Conservation (phyloP, 129 eudicot genomes). For the Pittosporum tobira region DNA sequence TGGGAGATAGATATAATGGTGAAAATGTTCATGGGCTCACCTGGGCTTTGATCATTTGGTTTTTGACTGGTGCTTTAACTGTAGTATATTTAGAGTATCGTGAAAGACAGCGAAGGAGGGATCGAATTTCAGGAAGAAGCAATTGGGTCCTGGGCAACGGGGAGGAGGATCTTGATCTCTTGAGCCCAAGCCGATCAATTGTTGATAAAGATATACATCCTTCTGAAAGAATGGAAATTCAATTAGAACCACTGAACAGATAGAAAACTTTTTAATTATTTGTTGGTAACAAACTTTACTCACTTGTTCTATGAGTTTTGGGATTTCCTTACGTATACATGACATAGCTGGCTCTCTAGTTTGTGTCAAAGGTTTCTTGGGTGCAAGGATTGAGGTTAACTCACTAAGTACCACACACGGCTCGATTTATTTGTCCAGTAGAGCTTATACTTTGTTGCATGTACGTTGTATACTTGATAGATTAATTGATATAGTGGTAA, state of each 20-base stretch:
- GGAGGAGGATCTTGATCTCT: slow-evolving; percentile 75
- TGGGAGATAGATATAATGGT: slow-evolving; percentile 74
- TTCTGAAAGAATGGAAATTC: slow-evolving; percentile 72
- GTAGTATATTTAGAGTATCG: slow-evolving; percentile 58
- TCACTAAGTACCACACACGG: slow-evolving; percentile 1
- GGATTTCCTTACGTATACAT: neutral
- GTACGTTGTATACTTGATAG: slow-evolving; percentile 24
- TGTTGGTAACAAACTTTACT: slow-evolving; percentile 7
- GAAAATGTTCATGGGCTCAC: slow-evolving; percentile 53
- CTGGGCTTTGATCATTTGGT: slow-evolving; percentile 71
- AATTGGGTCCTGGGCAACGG: slow-evolving; percentile 73
- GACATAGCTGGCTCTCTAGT: neutral
- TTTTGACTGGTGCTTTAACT: slow-evolving; percentile 34
- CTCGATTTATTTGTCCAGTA: slow-evolving; percentile 7
- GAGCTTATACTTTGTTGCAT: slow-evolving; percentile 21
- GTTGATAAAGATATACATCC: slow-evolving; percentile 33
- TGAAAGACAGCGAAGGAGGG: slow-evolving; percentile 31
- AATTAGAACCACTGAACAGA: slow-evolving; percentile 62
- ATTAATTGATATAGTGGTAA: slow-evolving; percentile 26
- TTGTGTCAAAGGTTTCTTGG: slow-evolving; percentile 18
- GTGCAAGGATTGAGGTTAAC: slow-evolving; percentile 8
- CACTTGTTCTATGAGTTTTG: slow-evolving; percentile 14
- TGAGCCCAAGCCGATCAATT: slow-evolving; percentile 36
- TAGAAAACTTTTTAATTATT: slow-evolving; percentile 22
- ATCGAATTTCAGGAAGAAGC: slow-evolving; percentile 35